Base-by-base conservation (phyloP, 768 basidiomycete species). In the Phlebiopsis gigantea region DNA sequence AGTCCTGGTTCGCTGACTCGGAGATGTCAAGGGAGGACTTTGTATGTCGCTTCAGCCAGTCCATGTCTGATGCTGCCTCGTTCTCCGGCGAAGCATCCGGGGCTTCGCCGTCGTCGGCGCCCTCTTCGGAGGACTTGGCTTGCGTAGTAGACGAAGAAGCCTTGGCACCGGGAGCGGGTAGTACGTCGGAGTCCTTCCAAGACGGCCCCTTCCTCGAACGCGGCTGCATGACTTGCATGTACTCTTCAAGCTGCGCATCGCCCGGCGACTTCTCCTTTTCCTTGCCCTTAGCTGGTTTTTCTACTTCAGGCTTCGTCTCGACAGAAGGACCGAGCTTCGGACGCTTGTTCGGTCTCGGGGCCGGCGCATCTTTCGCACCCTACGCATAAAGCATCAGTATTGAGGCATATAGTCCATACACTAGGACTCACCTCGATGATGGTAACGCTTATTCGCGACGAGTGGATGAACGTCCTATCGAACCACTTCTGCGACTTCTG, bases 381-480 rank as follows among this genome's bases (percentile, higher is more conserved):
- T 90, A 57, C 29, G 48, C 22, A 34, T 62, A 46, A 34, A 53
- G 29, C 15, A 15, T 46, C 4, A 41, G 15, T 2, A 31, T 25
- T 46, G n/a, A 19, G n/a, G n/a, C 14, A 34, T 7, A 39, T 17
- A 42, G 45, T 57, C 48, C 43, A 50, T 34, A 22, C n/a, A 29
- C 25, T 47, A 22, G 56, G 19, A 75, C 84, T 62, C 65, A 94
- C 95, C 68, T 93, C 85, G 17, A 95, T 82, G 28, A 91, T 67
- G 22, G 81, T 77, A 2, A 95, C 93, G 56, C 69, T 83, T 47
- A 98, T 82, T 59, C 86, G 80, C 8, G 85, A 79, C 6, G 90
- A 87, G 46, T 87, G 91, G 26, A 98, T 78, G 67, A 88, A 98
- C 0, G 88, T 90, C 22, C 80, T 77, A 69, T 95, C 83, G 62